These are phyloP conservation scores for Phyllosticta capitalensis DNA, from an alignment of 2,329 filamentous ascomycete genomes.

Conservation along the genomic window DNA sequence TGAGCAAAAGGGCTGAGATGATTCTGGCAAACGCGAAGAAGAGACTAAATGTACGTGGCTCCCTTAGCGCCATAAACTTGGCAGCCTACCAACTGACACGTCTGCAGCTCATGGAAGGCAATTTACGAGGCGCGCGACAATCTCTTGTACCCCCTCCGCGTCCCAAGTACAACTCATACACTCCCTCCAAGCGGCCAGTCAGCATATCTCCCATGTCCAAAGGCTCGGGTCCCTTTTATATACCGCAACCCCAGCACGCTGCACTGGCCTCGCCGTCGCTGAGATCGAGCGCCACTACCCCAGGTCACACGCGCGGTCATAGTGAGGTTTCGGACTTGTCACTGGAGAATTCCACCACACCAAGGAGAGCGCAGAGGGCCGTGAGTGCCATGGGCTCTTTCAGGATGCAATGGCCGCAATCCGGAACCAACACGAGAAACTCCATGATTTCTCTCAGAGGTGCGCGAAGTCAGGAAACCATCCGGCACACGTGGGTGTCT, in stretches of 20 bases:
- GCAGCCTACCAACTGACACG: constrained; percentile 17
- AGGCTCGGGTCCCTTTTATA: constrained; percentile 12
- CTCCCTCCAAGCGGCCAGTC: constrained; percentile 26
- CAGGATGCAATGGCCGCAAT: constrained; percentile 27
- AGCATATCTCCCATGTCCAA: constrained; percentile 27
- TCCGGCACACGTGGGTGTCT: constrained; percentile 20
- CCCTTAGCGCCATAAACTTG: background rate
- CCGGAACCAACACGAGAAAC: background rate
- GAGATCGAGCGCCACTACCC: constrained; percentile 19
- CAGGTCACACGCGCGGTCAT: constrained; percentile 28
- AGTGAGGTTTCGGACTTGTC: constrained; percentile 33
- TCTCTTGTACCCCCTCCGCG: constrained; percentile 47
- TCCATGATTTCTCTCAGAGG: constrained; percentile 22
- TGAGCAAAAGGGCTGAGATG: constrained; percentile 76
- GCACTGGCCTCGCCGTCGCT: constrained; percentile 18
- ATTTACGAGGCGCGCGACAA: constrained; percentile 67
- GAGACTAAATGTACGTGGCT: constrained; percentile 64
- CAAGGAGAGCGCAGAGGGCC: constrained; percentile 23
- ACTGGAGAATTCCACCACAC: constrained; percentile 17
- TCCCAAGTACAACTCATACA: constrained; percentile 30
- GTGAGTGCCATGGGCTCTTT: constrained; percentile 30
- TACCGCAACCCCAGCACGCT: constrained; percentile 5
- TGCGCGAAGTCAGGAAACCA: constrained; percentile 31
- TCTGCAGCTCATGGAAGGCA: constrained; percentile 80
- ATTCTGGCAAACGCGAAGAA: constrained; percentile 91